Conservation (phyloP, 208 protist genomes). For the Borovskyia barvae region DNA sequence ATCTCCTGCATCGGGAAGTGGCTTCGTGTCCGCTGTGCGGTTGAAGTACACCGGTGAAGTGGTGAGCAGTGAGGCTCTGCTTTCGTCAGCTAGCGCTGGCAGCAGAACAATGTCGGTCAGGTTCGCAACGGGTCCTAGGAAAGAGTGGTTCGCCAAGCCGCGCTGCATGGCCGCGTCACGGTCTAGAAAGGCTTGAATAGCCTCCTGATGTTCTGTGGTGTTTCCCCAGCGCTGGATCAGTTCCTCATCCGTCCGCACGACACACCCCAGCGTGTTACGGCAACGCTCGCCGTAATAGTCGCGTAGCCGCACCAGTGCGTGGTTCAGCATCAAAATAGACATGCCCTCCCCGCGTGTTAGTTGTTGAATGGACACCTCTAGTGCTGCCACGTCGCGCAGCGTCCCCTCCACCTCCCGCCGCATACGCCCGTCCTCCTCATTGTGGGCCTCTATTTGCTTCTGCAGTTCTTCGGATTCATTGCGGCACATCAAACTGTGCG, state of each 20-base stretch:
- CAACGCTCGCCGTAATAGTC: constrained; percentile 9
- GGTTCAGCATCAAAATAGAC: constrained; percentile 14
- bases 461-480: neutral
- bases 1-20: constrained; percentile 4
- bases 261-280: constrained; percentile 12
- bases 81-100: constrained; percentile 11
- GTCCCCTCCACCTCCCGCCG: constrained; percentile 11
- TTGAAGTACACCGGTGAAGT: constrained; percentile 19
- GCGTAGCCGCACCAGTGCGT: constrained; percentile 12
- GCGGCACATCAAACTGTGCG: constrained; percentile 16
- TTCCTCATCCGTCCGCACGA: constrained; percentile 17
- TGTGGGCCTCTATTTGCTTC: neutral
- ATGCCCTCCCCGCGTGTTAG: constrained; percentile 20
- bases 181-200: constrained; percentile 7
- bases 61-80: neutral
- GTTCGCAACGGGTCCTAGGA: neutral
- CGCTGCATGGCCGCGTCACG: constrained; percentile 12
- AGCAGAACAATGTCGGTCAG: constrained; percentile 9
- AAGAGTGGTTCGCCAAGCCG: neutral
- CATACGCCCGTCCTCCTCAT: neutral
- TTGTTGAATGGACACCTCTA: constrained; percentile 16
- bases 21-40: constrained; percentile 20
- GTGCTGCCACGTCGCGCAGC: constrained; percentile 10
- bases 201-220: constrained; percentile 5
- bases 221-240: constrained; percentile 19